Percentiles rank a stretch among this genome's conserved stretches.
phyloP scores from a whole-genome alignment of 2,329 filamentous ascomycete genomes.

The Microdochium bolleyi region DNA sequence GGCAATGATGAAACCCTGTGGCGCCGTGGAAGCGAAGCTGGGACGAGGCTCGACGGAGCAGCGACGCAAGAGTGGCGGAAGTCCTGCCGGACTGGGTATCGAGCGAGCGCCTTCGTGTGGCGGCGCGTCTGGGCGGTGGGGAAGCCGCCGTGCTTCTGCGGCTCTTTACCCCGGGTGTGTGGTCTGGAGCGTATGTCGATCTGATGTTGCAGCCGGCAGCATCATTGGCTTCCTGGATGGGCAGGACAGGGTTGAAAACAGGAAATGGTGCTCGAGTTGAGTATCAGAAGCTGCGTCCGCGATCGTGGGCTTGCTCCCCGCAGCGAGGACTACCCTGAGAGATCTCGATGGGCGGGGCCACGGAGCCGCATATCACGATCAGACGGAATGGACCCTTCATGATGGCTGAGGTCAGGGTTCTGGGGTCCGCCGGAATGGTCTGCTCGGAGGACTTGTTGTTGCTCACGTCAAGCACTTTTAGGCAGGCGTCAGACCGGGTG shows the following conservation, averaged over 20 bases:
- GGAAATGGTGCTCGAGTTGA: neutral
- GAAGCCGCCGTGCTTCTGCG: too few species aligned
- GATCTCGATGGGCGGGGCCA: neutral
- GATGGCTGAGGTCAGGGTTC: neutral
- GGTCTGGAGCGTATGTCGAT: too few species aligned
- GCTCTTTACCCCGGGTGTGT: too few species aligned
- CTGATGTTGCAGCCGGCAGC: too few species aligned
- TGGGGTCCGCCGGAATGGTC: neutral
- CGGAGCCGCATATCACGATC: neutral
- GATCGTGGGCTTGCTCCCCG: neutral
- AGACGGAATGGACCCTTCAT: neutral
- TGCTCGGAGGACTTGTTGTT: neutral
- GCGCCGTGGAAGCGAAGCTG: too few species aligned
- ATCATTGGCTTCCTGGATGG: too few species aligned
- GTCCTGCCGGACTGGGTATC: too few species aligned
- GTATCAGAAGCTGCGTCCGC: neutral
- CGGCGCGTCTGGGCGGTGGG: too few species aligned
- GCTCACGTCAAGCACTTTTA: neutral
- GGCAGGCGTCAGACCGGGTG: neutral
- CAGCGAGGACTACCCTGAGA: neutral
- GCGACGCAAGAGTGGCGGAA: too few species aligned
- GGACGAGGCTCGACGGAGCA: too few species aligned
- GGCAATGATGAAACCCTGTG: neutral
- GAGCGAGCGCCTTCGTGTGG: too few species aligned
- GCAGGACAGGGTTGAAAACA: neutral